Evolutionary conservation across 2,329 filamentous ascomycete genomes (phyloP).

Genomic region (Neopestalotiopsis sp.): DNA sequence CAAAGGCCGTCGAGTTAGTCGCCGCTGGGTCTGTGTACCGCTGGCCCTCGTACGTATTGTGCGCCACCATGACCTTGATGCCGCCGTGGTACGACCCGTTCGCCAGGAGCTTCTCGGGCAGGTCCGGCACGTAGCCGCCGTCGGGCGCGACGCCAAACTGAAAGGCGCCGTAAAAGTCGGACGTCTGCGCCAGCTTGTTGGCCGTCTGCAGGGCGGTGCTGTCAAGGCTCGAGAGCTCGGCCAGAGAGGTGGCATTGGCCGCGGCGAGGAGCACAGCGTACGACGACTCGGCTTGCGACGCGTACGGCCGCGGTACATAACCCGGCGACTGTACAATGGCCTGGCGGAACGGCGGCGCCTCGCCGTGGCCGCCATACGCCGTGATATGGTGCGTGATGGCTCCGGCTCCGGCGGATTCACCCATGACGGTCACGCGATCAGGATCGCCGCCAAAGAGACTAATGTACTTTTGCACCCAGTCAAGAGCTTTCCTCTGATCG

Average conservation of each 20-base stretch:
- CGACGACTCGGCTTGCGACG: constrained; percentile 7
- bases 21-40: constrained; percentile 13
- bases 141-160: constrained; percentile 17
- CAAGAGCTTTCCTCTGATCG: constrained; percentile 52
- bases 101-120: constrained; percentile 14
- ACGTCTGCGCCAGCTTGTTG: constrained; percentile 14
- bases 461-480: constrained; percentile 52
- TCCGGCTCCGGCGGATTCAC: constrained; percentile 45
- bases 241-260: not conserved
- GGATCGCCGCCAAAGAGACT: constrained; percentile 28
- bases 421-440: constrained; percentile 42
- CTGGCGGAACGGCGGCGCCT: constrained; percentile 1
- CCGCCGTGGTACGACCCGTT: constrained; percentile 1
- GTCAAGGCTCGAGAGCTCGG: not conserved
- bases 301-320: constrained; percentile 10
- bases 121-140: constrained; percentile 12
- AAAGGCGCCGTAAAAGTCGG: constrained; percentile 15
- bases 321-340: constrained; percentile 15
- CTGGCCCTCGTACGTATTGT: constrained; percentile 15
- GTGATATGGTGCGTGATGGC: constrained; percentile 16
- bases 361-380: constrained; percentile 1
- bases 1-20: constrained; percentile 14
- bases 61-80: constrained; percentile 17
- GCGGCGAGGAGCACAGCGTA: constrained; percentile 5
- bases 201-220: not conserved